Percentiles rank a stretch among this genome's conserved stretches.
Evolutionary conservation across 1,284 basidiomycete species (phyloP).

Genomic region (Trametes pubescens): DNA sequence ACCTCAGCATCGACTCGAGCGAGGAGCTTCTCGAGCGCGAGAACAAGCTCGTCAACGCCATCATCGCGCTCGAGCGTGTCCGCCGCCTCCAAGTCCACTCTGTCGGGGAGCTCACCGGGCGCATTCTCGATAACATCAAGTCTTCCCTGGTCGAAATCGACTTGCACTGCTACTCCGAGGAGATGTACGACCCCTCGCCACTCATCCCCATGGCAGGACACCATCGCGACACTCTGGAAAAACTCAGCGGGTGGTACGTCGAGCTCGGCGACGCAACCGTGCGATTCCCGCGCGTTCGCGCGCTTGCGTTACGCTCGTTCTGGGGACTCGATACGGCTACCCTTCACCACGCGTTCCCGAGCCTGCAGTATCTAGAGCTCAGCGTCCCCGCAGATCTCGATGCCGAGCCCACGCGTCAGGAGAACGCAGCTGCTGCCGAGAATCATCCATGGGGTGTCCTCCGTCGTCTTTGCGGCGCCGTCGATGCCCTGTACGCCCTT

Average conservation of each 20-base stretch:
- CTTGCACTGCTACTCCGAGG: neutral
- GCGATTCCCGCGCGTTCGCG: slow-evolving; percentile 5
- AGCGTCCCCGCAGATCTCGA: neutral
- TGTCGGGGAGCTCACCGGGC: neutral
- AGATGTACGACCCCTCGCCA: neutral
- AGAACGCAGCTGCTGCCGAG: neutral
- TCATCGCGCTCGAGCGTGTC: slow-evolving; percentile 1
- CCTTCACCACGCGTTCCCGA: slow-evolving; percentile 10
- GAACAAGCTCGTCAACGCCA: neutral
- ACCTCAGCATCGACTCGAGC: slow-evolving; percentile 16
- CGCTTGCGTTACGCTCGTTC: slow-evolving; percentile 8
- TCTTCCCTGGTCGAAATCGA: slow-evolving; percentile 9
- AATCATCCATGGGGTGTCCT: neutral
- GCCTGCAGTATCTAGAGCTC: slow-evolving; percentile 12
- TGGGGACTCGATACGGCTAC: neutral
- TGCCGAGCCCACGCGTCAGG: neutral
- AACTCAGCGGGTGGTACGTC: slow-evolving; percentile 10
- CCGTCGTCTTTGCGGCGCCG: slow-evolving; percentile 6
- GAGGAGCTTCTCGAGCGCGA: slow-evolving; percentile 16
- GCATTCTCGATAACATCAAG: slow-evolving; percentile 2
- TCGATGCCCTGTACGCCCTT: slow-evolving; percentile 12
- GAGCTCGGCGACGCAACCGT: neutral
- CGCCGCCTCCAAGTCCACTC: slow-evolving; percentile 2
- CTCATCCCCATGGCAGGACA: neutral
- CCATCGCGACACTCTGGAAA: slow-evolving; percentile 5